These are phyloP conservation scores for Termitomyces sp. DNA, from an alignment of 768 basidiomycete species.

Conservation along the genomic window DNA sequence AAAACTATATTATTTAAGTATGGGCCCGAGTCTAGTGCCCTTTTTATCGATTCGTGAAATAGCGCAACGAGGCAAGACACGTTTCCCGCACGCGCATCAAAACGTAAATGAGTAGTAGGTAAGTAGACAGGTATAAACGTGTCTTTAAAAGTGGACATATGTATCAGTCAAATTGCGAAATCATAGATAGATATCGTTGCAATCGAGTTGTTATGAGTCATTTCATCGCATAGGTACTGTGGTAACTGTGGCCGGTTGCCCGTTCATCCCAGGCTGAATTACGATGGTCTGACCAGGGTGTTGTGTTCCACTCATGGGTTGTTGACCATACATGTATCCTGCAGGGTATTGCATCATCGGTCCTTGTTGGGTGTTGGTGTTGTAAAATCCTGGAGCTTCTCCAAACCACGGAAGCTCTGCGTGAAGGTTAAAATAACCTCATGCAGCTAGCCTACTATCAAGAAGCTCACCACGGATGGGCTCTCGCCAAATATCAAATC, in stretches of 20 bases:
- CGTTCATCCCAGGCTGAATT: constrained; percentile 61
- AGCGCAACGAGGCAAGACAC: constrained; percentile 12
- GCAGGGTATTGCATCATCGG: constrained; percentile 22
- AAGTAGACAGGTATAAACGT: constrained; percentile 1
- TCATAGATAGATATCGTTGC: neutral
- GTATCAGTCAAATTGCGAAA: neutral
- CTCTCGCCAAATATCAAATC: constrained; percentile 50
- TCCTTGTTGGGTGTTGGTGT: constrained; percentile 32
- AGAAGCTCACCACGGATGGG: constrained; percentile 43
- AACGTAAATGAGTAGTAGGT: constrained; percentile 1
- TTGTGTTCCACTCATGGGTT: constrained; percentile 32
- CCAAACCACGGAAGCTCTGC: constrained; percentile 74
- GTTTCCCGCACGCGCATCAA: constrained; percentile 10
- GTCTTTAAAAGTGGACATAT: neutral
- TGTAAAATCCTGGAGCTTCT: constrained; percentile 61
- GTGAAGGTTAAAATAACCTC: neutral
- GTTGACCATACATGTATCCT: constrained; percentile 23
- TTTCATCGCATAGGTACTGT: constrained; percentile 42
- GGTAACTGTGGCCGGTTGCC: constrained; percentile 54
- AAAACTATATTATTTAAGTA: neutral
- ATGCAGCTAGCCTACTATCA: neutral
- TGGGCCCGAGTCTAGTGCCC: neutral
- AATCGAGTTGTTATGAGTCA: neutral
- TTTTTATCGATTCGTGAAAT: constrained; percentile 9
- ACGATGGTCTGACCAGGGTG: constrained; percentile 57